phyloP scores from a whole-genome alignment of 257 asterid species.

The Avicennia marina region DNA sequence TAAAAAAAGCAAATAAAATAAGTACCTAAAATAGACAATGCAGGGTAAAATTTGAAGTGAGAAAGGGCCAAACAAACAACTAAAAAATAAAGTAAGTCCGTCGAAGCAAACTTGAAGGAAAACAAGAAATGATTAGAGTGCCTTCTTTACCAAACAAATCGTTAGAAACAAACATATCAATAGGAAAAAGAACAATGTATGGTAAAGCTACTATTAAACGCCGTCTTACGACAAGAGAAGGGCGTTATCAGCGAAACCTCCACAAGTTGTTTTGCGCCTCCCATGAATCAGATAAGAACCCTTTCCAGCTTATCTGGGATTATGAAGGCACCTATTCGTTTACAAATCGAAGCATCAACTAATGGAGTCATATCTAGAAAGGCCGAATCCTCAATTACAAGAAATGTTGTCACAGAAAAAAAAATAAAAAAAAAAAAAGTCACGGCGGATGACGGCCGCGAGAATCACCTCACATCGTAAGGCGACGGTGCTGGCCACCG shows the following conservation, averaged over 20 bases:
- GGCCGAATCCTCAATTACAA: not conserved
- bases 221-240: slow-evolving; percentile 30
- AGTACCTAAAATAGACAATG: no score
- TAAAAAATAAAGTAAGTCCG: no score
- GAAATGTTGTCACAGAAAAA: no score
- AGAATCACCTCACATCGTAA: no score
- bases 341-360: not conserved
- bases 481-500: not conserved
- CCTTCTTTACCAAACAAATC: not conserved
- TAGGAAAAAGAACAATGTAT: slow-evolving; percentile 20
- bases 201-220: slow-evolving; percentile 76
- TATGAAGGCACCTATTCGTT: slow-evolving; percentile 49
- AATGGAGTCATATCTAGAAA: not conserved
- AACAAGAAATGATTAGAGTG: not conserved
- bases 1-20: no score
- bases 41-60: no score
- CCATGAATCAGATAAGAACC: slow-evolving; percentile 88
- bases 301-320: slow-evolving; percentile 67
- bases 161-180: not conserved
- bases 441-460: not conserved
- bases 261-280: slow-evolving; percentile 64
- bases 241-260: slow-evolving; percentile 90
- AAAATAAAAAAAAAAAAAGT: not conserved
- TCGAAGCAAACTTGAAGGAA: no score
- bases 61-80: not conserved